phyloP scores from a whole-genome alignment of 345 rosid species.

The Cardamine chenopodiifolia region DNA sequence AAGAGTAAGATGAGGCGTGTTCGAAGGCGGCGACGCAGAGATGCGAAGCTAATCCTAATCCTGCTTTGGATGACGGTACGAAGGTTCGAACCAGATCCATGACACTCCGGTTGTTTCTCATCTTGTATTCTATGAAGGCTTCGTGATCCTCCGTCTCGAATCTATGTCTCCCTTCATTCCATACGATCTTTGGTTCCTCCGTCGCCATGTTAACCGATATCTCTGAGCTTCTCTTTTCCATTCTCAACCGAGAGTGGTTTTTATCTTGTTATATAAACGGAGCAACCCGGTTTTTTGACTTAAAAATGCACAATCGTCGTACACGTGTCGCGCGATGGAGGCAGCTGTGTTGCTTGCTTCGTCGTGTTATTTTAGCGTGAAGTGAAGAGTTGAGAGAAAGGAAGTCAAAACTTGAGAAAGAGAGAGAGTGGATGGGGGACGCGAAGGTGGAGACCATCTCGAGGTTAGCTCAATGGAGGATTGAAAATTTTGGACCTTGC shows the following conservation, averaged over 20 bases:
- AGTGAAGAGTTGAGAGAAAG: slow-evolving; percentile 30
- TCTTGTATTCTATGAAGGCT: slow-evolving; percentile 64
- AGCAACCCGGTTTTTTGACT: background rate
- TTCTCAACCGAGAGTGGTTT: background rate
- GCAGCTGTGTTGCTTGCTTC: slow-evolving; percentile 24
- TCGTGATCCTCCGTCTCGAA: slow-evolving; percentile 83
- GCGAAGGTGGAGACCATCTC: slow-evolving; percentile 89
- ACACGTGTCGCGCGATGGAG: slow-evolving; percentile 36
- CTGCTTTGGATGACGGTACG: slow-evolving; percentile 74
- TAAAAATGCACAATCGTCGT: background rate
- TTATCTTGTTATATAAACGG: background rate
- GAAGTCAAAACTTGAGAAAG: slow-evolving; percentile 35
- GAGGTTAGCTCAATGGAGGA: slow-evolving; percentile 90
- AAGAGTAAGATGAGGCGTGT: slow-evolving; percentile 64
- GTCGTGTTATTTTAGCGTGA: slow-evolving; percentile 38
- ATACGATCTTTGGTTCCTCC: slow-evolving; percentile 56
- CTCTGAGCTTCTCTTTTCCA: background rate
- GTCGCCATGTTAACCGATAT: slow-evolving; percentile 19
- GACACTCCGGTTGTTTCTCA: slow-evolving; percentile 49
- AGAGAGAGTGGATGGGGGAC: slow-evolving; percentile 57
- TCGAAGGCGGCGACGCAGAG: slow-evolving; percentile 70
- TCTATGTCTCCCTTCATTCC: slow-evolving; percentile 59
- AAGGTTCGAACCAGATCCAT: slow-evolving; percentile 74
- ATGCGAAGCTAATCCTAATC: slow-evolving; percentile 73
- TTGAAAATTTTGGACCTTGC: slow-evolving; percentile 79